Evolutionary conservation across 805 yeast species (phyloP).

Genomic region (Yarrowia hollandica): DNA sequence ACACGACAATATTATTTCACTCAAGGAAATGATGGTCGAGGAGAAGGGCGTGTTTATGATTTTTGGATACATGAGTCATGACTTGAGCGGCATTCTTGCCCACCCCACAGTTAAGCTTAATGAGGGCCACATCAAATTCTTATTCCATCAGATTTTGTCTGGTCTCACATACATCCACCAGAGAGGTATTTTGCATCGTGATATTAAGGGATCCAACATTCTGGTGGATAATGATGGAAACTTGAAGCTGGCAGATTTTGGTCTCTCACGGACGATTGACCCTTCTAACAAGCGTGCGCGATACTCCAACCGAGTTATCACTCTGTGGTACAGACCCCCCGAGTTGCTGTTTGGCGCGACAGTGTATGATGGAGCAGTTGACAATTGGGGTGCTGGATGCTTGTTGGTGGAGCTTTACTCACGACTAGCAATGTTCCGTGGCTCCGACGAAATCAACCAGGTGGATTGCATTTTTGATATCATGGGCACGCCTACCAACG

Average conservation of each 20-base stretch:
- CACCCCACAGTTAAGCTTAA: conserved; percentile 67
- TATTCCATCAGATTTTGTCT: conserved; percentile 69
- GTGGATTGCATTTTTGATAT: conserved; percentile 70
- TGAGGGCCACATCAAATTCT: conserved; percentile 72
- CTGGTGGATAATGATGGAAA: conserved; percentile 71
- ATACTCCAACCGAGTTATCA: conserved; percentile 92
- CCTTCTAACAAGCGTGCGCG: conserved; percentile 53
- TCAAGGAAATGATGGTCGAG: conserved; percentile 89
- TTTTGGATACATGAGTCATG: conserved; percentile 91
- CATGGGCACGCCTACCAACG: conserved; percentile 81
- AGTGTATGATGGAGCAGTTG: conserved; percentile 85
- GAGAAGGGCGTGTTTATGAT: conserved; percentile 75
- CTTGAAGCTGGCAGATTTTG: conserved; percentile 92
- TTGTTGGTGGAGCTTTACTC: conserved; percentile 78
- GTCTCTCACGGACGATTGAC: conserved; percentile 63
- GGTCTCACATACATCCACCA: conserved; percentile 82
- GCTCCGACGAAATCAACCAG: conserved; percentile 85
- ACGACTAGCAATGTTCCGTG: conserved; percentile 77
- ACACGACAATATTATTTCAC: conserved; percentile 77
- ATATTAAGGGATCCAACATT: conserved; percentile 92
- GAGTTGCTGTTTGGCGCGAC: conserved; percentile 89
- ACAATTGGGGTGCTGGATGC: conserved; percentile 97
- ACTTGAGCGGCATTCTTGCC: conserved; percentile 79
- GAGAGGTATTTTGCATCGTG: conserved; percentile 69
- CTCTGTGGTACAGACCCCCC: conserved; percentile 97